A percentile compares a stretch with the other conserved stretches of the same genome.
These are phyloP conservation scores for Neurospora terricola DNA, from an alignment of 495 filamentous ascomycete genomes.

Conservation along the genomic window DNA sequence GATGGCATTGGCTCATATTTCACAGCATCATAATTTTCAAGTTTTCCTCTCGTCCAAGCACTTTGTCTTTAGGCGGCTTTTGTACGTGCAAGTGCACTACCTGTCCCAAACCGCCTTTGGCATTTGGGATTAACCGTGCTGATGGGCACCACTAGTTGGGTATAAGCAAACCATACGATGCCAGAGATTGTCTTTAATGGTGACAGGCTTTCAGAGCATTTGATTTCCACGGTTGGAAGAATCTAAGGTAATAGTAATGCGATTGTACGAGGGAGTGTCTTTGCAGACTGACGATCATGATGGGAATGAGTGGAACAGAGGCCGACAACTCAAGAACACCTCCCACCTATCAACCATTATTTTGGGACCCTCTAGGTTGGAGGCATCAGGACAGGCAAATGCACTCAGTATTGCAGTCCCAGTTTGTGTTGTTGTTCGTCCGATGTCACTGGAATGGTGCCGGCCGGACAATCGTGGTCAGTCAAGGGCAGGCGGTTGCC, in stretches of 20 bases:
- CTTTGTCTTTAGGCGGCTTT: neutral
- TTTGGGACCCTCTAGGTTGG: neutral
- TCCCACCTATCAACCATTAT: neutral
- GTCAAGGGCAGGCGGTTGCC: neutral
- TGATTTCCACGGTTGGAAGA: too few species aligned
- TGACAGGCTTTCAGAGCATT: too few species aligned
- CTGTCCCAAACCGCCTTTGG: neutral
- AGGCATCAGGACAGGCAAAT: neutral
- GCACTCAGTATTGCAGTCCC: neutral
- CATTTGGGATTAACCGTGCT: neutral
- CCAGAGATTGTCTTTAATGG: too few species aligned
- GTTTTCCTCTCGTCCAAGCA: neutral
- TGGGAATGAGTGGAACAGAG: neutral
- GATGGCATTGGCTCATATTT: neutral
- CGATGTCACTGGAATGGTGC: neutral
- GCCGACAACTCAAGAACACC: neutral
- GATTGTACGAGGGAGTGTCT: neutral
- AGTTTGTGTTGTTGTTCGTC: neutral
- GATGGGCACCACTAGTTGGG: neutral
- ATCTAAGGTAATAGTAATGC: too few species aligned
- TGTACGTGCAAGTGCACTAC: neutral
- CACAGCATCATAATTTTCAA: neutral
- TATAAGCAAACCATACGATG: too few species aligned
- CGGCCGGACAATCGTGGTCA: neutral
- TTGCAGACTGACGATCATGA: neutral